These are phyloP conservation scores for Nemophila menziesii DNA, from an alignment of 257 asterid genomes.

Conservation along the genomic window DNA sequence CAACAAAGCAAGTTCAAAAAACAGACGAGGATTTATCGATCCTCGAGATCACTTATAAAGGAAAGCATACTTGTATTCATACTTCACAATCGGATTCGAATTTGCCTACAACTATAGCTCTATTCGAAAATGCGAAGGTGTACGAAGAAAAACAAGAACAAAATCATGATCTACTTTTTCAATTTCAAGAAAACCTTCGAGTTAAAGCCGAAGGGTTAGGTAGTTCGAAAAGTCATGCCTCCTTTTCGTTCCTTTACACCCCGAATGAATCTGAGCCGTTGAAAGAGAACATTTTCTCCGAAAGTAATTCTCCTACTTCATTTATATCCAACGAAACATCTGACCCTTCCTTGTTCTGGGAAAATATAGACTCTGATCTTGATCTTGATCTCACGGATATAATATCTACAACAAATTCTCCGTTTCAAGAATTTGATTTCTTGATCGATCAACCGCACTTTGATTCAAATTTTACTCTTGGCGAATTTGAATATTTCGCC, in stretches of 20 bases:
- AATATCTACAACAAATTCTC: constrained; percentile 28
- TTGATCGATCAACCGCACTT: constrained; percentile 24
- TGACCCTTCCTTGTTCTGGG: not conserved
- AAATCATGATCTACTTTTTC: not conserved
- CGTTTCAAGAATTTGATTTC: constrained; percentile 28
- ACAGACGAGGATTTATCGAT: constrained; percentile 38
- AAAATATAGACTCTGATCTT: constrained; percentile 27
- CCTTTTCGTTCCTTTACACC: constrained; percentile 3
- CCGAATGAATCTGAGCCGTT: not conserved
- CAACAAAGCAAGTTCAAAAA: constrained; percentile 70
- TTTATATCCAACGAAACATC: not conserved
- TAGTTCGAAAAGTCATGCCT: not conserved
- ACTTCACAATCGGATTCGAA: constrained; percentile 8
- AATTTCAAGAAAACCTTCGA: not conserved
- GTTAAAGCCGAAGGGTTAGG: not conserved
- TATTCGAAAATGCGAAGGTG: constrained; percentile 12
- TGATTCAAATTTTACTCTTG: constrained; percentile 22
- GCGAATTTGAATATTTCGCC: constrained; percentile 19
- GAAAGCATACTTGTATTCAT: constrained; percentile 43
- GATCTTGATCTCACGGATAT: constrained; percentile 38
- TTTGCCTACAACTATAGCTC: not conserved
- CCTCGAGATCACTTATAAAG: constrained; percentile 52
- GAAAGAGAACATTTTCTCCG: not conserved
- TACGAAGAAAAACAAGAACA: constrained; percentile 6
- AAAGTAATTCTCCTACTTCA: not conserved